Percentiles rank a stretch among this genome's conserved stretches.
These are phyloP conservation scores for Thalassiosira hispida DNA, from an alignment of 352 stramenopile species.

Conservation along the genomic window DNA sequence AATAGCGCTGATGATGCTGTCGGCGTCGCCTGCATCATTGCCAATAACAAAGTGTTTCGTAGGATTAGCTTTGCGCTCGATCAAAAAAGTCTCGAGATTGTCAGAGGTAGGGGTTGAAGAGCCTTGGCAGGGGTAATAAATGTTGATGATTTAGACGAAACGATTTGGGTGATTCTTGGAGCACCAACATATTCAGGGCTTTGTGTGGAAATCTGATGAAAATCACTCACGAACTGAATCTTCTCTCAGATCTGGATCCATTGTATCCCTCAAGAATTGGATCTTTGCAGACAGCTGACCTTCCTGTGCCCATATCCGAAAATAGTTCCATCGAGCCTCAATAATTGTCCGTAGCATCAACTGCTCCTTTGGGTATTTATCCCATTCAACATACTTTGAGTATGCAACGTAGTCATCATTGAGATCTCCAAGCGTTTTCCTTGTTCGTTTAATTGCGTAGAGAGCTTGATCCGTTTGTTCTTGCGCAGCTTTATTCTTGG, in stretches of 20 bases:
- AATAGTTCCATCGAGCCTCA: conserved; percentile 40
- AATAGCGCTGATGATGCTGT: conserved; percentile 59
- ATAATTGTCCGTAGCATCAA: conserved; percentile 22
- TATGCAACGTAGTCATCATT: conserved; percentile 59
- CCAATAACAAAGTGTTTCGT: conserved; percentile 46
- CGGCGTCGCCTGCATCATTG: conserved; percentile 59
- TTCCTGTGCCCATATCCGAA: conserved; percentile 41
- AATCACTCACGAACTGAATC: conserved; percentile 5
- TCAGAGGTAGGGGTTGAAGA: background rate
- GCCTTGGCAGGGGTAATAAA: background rate
- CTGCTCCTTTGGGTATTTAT: conserved; percentile 41
- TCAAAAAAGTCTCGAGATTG: conserved; percentile 38
- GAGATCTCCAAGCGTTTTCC: conserved; percentile 48
- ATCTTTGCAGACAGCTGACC: conserved; percentile 40
- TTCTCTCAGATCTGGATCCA: conserved; percentile 17
- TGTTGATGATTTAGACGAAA: background rate
- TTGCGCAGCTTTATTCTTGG: background rate
- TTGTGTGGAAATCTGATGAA: background rate
- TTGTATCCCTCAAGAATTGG: conserved; percentile 34
- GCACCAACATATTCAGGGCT: background rate
- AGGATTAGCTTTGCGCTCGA: conserved; percentile 37
- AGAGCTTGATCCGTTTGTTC: conserved; percentile 30
- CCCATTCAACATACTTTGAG: conserved; percentile 45
- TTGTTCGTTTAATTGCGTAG: conserved; percentile 17
- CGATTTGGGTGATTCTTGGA: no score